Evolutionary conservation across 495 filamentous ascomycete genomes (phyloP).

Genomic region (Hyphodiscus hymeniophilus): DNA sequence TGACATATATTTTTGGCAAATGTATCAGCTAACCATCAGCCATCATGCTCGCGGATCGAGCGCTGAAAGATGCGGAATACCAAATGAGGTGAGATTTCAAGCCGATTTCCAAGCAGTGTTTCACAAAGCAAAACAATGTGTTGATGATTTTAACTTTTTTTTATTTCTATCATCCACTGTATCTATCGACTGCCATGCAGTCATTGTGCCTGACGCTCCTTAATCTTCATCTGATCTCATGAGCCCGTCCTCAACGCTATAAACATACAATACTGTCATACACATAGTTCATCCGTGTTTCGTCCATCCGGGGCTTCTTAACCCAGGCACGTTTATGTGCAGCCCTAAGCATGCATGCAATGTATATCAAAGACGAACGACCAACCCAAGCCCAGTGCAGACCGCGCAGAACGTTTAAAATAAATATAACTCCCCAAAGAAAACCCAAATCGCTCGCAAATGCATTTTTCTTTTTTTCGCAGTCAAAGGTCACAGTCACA

Average conservation of each 20-base stretch:
- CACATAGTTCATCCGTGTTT: no score
- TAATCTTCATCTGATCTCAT: background rate
- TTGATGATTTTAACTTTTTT: background rate
- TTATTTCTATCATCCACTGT: slow-evolving; percentile 1
- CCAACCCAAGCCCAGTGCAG: no score
- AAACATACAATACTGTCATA: background rate
- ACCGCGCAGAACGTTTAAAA: no score
- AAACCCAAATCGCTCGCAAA: background rate
- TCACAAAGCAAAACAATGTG: no score
- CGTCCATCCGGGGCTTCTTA: no score
- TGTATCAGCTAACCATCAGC: no score
- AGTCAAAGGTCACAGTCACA: background rate
- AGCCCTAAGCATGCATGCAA: background rate
- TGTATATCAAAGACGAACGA: background rate
- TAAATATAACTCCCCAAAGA: background rate
- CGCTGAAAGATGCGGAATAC: no score
- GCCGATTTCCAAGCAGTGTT: no score
- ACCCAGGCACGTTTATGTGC: no score
- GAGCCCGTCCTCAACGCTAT: background rate
- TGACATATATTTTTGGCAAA: no score
- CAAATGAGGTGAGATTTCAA: background rate
- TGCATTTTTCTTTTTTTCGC: background rate
- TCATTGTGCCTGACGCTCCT: background rate
- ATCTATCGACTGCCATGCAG: background rate
- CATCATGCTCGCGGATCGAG: no score